A percentile compares a stretch with the other conserved stretches of the same genome.
Evolutionary conservation across 177 flowering plant species (phyloP).

Genomic region (Vitis hybrid): DNA sequence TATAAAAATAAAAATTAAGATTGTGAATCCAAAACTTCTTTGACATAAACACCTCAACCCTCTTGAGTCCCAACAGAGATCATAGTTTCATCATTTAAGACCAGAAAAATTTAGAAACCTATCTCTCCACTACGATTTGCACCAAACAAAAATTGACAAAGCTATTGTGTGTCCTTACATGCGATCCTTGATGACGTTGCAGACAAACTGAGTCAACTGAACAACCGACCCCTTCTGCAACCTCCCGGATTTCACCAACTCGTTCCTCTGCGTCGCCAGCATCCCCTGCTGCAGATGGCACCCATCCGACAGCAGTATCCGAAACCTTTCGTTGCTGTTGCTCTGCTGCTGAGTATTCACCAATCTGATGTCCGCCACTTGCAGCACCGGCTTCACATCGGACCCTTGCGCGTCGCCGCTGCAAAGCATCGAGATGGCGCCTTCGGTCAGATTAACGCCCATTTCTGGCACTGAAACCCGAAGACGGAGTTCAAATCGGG

Average conservation of each 20-base stretch:
- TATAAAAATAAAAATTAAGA: too few species aligned
- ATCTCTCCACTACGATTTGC: too few species aligned
- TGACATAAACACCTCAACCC: too few species aligned
- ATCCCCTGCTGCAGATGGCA: constrained; percentile 67
- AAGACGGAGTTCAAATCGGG: background rate
- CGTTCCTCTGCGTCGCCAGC: constrained; percentile 78
- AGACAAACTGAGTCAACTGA: constrained; percentile 54
- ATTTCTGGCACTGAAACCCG: constrained; percentile 2
- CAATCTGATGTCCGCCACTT: constrained; percentile 57
- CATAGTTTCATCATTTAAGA: too few species aligned
- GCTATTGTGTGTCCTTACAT: constrained; percentile 34
- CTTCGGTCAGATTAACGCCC: constrained; percentile 56
- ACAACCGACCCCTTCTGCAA: constrained; percentile 77
- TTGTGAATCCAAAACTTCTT: too few species aligned
- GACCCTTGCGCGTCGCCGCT: constrained; percentile 24
- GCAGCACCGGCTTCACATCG: constrained; percentile 65
- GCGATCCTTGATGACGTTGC: constrained; percentile 64
- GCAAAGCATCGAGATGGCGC: constrained; percentile 55
- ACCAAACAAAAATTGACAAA: background rate
- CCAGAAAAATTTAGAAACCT: too few species aligned
- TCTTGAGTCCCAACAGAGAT: too few species aligned
- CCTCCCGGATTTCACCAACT: constrained; percentile 44
- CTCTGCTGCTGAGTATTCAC: constrained; percentile 43
- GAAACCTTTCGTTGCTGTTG: constrained; percentile 49
- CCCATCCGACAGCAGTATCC: constrained; percentile 80